These are phyloP conservation scores for Gossypium armourianum DNA, from an alignment of 441 rosid genomes.

Conservation along the genomic window DNA sequence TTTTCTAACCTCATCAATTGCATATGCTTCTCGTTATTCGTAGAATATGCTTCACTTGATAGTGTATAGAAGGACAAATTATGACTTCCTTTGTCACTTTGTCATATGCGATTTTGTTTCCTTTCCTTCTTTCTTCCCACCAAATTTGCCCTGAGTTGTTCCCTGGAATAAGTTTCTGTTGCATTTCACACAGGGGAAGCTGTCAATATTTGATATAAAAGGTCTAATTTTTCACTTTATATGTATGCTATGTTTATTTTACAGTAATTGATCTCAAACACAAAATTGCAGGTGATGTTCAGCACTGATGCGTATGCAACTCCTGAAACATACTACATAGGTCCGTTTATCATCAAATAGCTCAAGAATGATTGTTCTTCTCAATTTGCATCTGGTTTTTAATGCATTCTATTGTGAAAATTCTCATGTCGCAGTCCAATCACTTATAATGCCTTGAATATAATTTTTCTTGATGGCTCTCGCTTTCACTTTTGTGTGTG, in stretches of 20 bases:
- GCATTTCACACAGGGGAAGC: background rate
- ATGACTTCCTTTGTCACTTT: background rate
- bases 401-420: background rate
- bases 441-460: background rate
- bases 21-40: background rate
- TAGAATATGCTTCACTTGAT: background rate
- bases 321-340: slow-evolving; percentile 82
- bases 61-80: background rate
- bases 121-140: background rate
- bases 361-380: background rate
- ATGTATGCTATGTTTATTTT: slow-evolving; percentile 1
- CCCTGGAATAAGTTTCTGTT: background rate
- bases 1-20: background rate
- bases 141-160: background rate
- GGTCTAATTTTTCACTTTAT: background rate
- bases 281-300: slow-evolving; percentile 78
- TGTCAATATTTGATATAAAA: background rate
- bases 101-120: background rate
- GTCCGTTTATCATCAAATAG: slow-evolving; percentile 29
- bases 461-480: background rate
- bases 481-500: background rate
- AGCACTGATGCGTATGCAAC: slow-evolving; percentile 88
- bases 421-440: background rate
- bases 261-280: slow-evolving; percentile 17
- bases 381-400: background rate